These are phyloP conservation scores for Chrysanthemum makinoi DNA, from an alignment of 129 eudicot genomes.

Conservation along the genomic window DNA sequence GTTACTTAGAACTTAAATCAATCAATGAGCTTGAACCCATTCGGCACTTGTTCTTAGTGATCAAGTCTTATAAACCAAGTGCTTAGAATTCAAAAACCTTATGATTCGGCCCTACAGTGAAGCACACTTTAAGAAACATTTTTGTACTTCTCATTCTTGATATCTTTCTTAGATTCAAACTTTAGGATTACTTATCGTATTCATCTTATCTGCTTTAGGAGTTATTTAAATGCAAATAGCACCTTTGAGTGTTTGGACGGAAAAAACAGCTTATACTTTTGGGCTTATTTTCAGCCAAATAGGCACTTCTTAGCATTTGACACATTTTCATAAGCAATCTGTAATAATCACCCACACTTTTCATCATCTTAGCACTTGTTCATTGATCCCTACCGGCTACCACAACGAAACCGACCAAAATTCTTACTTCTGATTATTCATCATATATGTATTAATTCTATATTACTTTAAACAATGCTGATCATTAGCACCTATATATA, in stretches of 20 bases:
- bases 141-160: neutral
- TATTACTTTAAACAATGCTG: constrained; percentile 4
- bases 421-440: constrained; percentile 12
- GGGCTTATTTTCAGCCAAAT: too few species aligned
- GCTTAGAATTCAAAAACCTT: neutral
- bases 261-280: too few species aligned
- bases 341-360: too few species aligned
- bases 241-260: too few species aligned
- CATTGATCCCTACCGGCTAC: neutral
- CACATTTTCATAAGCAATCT: too few species aligned
- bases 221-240: too few species aligned
- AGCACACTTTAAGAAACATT: neutral
- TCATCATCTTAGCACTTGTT: neutral
- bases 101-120: neutral
- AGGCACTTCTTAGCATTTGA: too few species aligned
- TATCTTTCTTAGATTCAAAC: neutral
- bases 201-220: too few species aligned
- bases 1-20: too few species aligned
- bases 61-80: neutral
- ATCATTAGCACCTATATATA: neutral
- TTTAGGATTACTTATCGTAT: too few species aligned
- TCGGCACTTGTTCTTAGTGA: neutral
- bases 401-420: neutral
- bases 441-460: neutral
- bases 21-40: too few species aligned